These are phyloP conservation scores for Schizochytrium sp. DNA, from an alignment of 108 stramenopile genomes.

Conservation along the genomic window DNA sequence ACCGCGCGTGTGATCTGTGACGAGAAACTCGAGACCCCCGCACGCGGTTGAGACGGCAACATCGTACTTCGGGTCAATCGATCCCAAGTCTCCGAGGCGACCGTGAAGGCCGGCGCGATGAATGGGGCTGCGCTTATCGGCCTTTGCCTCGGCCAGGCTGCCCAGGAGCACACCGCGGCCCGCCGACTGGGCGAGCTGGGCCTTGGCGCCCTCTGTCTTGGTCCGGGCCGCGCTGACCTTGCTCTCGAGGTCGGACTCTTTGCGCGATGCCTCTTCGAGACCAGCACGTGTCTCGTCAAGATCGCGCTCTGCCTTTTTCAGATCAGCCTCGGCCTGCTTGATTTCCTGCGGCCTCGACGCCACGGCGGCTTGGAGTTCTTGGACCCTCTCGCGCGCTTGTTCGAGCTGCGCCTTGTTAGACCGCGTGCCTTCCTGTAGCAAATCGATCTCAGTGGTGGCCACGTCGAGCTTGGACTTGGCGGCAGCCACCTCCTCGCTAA, in stretches of 20 bases:
- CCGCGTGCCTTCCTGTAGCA: constrained; percentile 60
- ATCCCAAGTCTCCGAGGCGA: constrained; percentile 88
- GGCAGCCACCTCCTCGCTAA: constrained; percentile 62
- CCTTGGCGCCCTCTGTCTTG: constrained; percentile 37
- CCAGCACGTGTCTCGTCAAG: constrained; percentile 50
- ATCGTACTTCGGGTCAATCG: constrained; percentile 79
- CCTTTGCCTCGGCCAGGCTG: constrained; percentile 34
- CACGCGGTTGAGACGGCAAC: constrained; percentile 93
- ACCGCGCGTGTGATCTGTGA: constrained; percentile 89
- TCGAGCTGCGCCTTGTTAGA: constrained; percentile 62
- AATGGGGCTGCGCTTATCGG: not conserved
- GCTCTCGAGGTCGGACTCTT: not conserved
- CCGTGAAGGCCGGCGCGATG: constrained; percentile 61
- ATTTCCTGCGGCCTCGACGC: not conserved
- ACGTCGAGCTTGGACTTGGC: constrained; percentile 31
- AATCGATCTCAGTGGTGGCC: constrained; percentile 63
- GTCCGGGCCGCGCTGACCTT: constrained; percentile 35
- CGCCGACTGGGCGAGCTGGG: constrained; percentile 45
- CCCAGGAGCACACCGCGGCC: constrained; percentile 37
- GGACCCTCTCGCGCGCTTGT: not conserved
- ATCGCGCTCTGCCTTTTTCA: constrained; percentile 51
- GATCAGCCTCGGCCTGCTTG: constrained; percentile 58
- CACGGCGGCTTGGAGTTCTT: not conserved
- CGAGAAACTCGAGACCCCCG: constrained; percentile 80
- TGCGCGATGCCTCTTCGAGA: constrained; percentile 22